A percentile compares a stretch with the other conserved stretches of the same genome.
Evolutionary conservation across 805 yeast genomes (phyloP).

Genomic region (Sugiyamaella smithiae): DNA sequence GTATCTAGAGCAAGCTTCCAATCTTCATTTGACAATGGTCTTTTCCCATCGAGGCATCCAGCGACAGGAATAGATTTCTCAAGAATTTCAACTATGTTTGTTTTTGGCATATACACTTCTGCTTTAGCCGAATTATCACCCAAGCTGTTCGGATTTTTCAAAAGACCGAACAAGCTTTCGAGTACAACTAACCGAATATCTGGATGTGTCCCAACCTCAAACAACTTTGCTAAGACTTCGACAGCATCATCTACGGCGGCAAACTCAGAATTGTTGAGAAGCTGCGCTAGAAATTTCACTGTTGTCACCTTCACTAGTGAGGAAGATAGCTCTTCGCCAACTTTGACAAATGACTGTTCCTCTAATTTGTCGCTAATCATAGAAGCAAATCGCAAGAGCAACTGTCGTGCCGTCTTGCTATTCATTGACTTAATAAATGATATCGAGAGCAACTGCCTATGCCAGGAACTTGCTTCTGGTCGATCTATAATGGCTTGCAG

Average conservation of each 20-base stretch:
- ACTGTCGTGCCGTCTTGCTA: not conserved
- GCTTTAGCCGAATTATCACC: not conserved
- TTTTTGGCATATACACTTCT: not conserved
- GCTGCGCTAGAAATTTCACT: constrained; percentile 3
- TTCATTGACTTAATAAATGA: not conserved
- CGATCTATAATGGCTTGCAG: constrained; percentile 1
- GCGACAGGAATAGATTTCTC: not conserved
- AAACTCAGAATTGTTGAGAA: not conserved
- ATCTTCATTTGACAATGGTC: not conserved
- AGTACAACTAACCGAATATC: not conserved
- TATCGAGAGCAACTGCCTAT: not conserved
- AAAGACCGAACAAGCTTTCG: not conserved
- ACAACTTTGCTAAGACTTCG: not conserved
- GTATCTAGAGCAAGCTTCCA: not conserved
- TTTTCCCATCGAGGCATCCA: not conserved
- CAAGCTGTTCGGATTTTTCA: no score
- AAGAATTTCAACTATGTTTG: not conserved
- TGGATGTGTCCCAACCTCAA: constrained; percentile 1
- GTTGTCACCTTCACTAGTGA: constrained; percentile 3
- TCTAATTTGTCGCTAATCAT: constrained; percentile 2
- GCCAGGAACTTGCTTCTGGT: constrained; percentile 8
- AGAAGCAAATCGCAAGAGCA: not conserved
- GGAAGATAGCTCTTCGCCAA: not conserved
- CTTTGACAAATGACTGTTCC: constrained; percentile 6
- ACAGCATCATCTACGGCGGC: not conserved